Evolutionary conservation across 352 stramenopile genomes (phyloP), one percentile per base, ranked within the genome.

Genomic region (Pythium apleroticum): DNA sequence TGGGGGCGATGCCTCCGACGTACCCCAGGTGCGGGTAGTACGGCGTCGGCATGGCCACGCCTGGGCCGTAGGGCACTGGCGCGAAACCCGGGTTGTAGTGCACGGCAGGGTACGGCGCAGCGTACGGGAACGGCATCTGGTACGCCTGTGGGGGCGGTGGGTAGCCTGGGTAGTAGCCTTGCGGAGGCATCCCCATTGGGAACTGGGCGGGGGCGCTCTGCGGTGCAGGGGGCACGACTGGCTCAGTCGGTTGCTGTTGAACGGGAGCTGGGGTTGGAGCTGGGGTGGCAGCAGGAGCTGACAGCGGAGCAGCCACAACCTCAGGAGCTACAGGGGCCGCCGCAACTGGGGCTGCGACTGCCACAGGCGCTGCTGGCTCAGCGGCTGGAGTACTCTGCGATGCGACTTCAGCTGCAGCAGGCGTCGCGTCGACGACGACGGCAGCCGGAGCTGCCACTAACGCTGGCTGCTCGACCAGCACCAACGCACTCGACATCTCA

Each of bases 401-500:
- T 31, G 27, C 17, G 14, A 53, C 58, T 22, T 43, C 30, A 20
- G 30, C 5, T 54, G 48, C 15, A 14, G 11, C 14, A 22, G 25
- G 48, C 22, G 48, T 2, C 8, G 48, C 0, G 6, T 54, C 48
- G 5, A 54, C 48, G 22, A 37, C 48, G 14, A 31, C 12, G 3
- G 14, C 5, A 52, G 63, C 24, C 15, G 43, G 46, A 2, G 31
- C 24, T n/a, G 52, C 28, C 27, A 52, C 15, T 25, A 6, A 14
- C 15, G 31, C 19, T 24, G 49, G 17, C 17, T 66, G 73, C 30
- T 89, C 76, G 20, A 89, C 76, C 1, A 86, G 64, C 33, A 89
- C 80, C 22, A 89, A 57, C 9, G 77, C 80, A 22, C 68, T 81
- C 12, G 77, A 85, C 39, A 82, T 52, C 14, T 81, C 73, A 20